Evolutionary conservation across 2,329 filamentous ascomycete species (phyloP), one percentile per base, ranked within the genome.

Genomic region (Aulographum hederae): DNA sequence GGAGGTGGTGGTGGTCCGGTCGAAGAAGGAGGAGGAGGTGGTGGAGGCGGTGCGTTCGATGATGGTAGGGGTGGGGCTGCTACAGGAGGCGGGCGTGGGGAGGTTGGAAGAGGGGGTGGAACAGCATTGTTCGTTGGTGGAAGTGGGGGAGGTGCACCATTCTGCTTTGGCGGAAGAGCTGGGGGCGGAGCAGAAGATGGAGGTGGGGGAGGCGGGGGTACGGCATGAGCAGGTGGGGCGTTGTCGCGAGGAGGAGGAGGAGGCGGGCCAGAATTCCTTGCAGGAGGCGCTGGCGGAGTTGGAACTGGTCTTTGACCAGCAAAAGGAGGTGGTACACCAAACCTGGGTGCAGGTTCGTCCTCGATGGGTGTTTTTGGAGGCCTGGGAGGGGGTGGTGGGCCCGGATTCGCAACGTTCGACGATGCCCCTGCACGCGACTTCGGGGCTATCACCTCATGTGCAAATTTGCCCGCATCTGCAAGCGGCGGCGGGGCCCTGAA

Each of bases 401-500:
- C 47, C n/a, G 37, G 37, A 33, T 45, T 45, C 14, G 43, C 36
- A 18, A 39, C 41, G 32, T 41, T 39, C 32, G 46, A 67, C 12
- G 55, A 48, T 38, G 66, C 65, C 41, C 63, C 50, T 36, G 57
- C 50, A 45, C 63, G 52, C 46, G 60, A 43, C 51, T 66, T 48
- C 34, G 54, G 55, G 19, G 52, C 45, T 16, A 51, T 53, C 34
- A 61, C 57, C 18, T 60, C 52, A 38, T 74, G 64, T 3, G 78
- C 82, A 47, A 72, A 89, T 53, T 81, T 92, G 23, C 89, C 89
- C 35, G 89, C 89, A 51, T 93, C 85, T 34, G 81, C 72, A 37
- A 95, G 57, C 2, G 86, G 80, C 20, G 89, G 89, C 28, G 89
- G 89, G 6, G 81, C 86, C 40, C 73, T 68, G 58, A 92, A 95